phyloP scores from a whole-genome alignment of 2,329 filamentous ascomycete species.

The Aureobasidium vineae region DNA sequence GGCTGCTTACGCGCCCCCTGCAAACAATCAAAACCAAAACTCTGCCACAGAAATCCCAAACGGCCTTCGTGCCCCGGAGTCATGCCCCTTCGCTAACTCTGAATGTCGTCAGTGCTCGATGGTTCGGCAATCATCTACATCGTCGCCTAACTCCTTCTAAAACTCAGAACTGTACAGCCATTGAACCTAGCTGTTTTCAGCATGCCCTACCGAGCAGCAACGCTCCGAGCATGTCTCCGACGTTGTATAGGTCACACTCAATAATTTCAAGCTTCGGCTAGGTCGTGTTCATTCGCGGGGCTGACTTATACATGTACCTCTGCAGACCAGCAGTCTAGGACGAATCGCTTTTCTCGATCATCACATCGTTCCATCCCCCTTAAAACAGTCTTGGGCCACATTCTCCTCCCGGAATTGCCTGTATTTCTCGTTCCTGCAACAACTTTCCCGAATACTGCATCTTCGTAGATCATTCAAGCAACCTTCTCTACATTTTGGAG shows the following conservation, averaged over 20 bases:
- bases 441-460: background rate
- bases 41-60: background rate
- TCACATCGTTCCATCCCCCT: background rate
- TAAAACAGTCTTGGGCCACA: background rate
- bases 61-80: constrained; percentile 3
- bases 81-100: constrained; percentile 22
- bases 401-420: background rate
- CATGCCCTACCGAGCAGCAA: constrained; percentile 15
- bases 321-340: background rate
- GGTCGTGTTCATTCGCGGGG: constrained; percentile 13
- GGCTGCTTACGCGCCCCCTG: constrained; percentile 13
- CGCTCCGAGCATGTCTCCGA: constrained; percentile 20
- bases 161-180: constrained; percentile 13
- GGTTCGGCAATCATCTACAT: constrained; percentile 7
- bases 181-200: constrained; percentile 16
- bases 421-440: background rate
- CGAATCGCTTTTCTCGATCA: constrained; percentile 11
- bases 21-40: constrained; percentile 19
- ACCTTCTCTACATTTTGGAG: background rate
- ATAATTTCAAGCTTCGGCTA: constrained; percentile 22
- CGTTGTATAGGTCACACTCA: constrained; percentile 18
- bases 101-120: constrained; percentile 25
- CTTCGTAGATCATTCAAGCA: background rate
- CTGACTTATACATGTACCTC: constrained; percentile 20
- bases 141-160: constrained; percentile 23